Evolutionary conservation across 1,284 basidiomycete genomes (phyloP).

Genomic region (Moniliella sp.): DNA sequence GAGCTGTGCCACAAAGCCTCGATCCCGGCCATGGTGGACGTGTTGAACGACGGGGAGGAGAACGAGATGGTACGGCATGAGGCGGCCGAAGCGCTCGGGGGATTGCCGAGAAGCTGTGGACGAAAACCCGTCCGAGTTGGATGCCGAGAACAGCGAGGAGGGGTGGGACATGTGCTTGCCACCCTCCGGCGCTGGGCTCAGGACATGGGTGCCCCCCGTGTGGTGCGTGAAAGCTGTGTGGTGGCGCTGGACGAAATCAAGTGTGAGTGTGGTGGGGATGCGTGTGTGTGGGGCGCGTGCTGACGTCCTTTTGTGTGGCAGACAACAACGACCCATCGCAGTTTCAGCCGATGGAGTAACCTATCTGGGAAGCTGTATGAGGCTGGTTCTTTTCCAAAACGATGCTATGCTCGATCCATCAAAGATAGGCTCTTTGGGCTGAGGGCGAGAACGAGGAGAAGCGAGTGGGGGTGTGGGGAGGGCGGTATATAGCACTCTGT

Average conservation of each 20-base stretch:
- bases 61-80: constrained; percentile 97
- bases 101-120: too few species aligned
- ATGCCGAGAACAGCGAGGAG: constrained; percentile 9
- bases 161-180: constrained; percentile 45
- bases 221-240: constrained; percentile 85
- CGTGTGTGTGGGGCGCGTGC: neutral
- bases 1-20: constrained; percentile 75
- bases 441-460: too few species aligned
- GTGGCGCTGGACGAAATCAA: constrained; percentile 56
- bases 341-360: constrained; percentile 27
- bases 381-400: too few species aligned
- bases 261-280: constrained; percentile 4
- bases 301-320: constrained; percentile 1
- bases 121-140: constrained; percentile 59
- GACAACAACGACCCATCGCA: constrained; percentile 33
- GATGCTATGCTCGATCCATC: too few species aligned
- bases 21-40: constrained; percentile 59
- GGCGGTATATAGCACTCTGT: too few species aligned
- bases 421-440: too few species aligned
- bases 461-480: too few species aligned
- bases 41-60: constrained; percentile 53
- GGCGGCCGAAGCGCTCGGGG: constrained; percentile 88
- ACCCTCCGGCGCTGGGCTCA: constrained; percentile 66
- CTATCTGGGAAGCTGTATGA: too few species aligned
- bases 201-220: constrained; percentile 55